Evolutionary conservation across 306 rosid genomes (phyloP).

Genomic region (Erythrophleum fordii): DNA sequence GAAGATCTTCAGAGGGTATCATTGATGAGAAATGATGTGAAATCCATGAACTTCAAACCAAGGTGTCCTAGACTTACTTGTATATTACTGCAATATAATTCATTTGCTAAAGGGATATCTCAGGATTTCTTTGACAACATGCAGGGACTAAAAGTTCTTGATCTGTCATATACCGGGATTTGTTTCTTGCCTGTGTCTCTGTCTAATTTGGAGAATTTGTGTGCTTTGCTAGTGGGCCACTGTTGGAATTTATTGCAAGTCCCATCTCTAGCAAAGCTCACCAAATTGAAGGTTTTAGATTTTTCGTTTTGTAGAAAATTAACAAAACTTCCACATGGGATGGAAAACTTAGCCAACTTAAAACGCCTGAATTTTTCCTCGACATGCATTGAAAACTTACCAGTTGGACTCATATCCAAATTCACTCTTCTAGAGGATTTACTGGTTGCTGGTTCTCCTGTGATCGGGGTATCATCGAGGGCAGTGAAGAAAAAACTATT

Average conservation of each 20-base stretch:
- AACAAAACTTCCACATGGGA: conserved; percentile 17
- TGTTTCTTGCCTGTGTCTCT: neutral
- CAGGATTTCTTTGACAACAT: neutral
- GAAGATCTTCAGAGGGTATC: conserved; percentile 37
- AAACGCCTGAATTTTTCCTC: conserved; percentile 30
- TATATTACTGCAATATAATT: conserved; percentile 29
- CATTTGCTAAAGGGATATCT: neutral
- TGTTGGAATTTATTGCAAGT: neutral
- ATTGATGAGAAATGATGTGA: conserved; percentile 30
- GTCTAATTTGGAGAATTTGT: neutral
- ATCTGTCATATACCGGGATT: conserved; percentile 17
- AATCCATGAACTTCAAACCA: neutral
- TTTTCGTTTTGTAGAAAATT: conserved; percentile 7
- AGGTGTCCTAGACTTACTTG: neutral
- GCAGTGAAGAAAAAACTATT: neutral
- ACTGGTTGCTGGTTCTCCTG: neutral
- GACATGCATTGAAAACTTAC: neutral
- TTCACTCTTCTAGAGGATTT: neutral
- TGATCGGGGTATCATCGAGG: neutral
- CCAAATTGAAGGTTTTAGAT: neutral
- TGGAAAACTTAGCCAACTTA: conserved; percentile 16
- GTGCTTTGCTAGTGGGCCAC: neutral
- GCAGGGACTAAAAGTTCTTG: conserved; percentile 18
- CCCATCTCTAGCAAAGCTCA: neutral
- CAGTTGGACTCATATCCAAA: neutral